phyloP scores from a whole-genome alignment of 495 filamentous ascomycete species.

The Talaromyces borbonicus region DNA sequence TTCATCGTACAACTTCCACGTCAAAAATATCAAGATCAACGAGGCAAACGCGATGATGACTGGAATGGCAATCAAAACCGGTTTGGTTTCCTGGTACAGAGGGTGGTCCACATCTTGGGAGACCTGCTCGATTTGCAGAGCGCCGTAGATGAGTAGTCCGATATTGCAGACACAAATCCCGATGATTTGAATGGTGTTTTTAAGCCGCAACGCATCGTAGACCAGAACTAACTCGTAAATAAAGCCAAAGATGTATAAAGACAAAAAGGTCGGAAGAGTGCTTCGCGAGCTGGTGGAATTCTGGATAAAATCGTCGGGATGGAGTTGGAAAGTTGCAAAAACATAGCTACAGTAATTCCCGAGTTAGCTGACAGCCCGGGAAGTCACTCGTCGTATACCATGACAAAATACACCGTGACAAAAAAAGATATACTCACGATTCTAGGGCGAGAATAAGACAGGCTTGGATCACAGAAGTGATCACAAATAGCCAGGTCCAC shows the following conservation, averaged over 20 bases:
- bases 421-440: constrained; percentile 49
- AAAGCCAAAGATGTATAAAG: constrained; percentile 96
- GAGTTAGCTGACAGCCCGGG: no score
- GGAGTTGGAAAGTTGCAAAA: constrained; percentile 51
- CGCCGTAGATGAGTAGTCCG: constrained; percentile 81
- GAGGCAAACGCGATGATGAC: constrained; percentile 71
- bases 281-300: constrained; percentile 36
- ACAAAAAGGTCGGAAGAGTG: constrained; percentile 80
- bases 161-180: constrained; percentile 88
- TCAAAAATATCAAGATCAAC: constrained; percentile 59
- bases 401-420: not conserved
- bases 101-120: constrained; percentile 29
- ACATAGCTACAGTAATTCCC: constrained; percentile 31
- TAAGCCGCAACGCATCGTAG: constrained; percentile 85
- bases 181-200: constrained; percentile 98
- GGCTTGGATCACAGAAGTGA: constrained; percentile 65
- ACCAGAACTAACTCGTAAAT: constrained; percentile 81
- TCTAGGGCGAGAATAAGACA: constrained; percentile 72
- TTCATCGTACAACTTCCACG: constrained; percentile 95
- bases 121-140: constrained; percentile 86
- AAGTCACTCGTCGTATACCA: constrained; percentile 4
- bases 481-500: constrained; percentile 84
- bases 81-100: constrained; percentile 61
- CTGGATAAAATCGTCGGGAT: constrained; percentile 44
- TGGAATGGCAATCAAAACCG: constrained; percentile 78